Evolutionary conservation across 805 yeast species (phyloP).

Genomic region (Barnettozyma siamensis): DNA sequence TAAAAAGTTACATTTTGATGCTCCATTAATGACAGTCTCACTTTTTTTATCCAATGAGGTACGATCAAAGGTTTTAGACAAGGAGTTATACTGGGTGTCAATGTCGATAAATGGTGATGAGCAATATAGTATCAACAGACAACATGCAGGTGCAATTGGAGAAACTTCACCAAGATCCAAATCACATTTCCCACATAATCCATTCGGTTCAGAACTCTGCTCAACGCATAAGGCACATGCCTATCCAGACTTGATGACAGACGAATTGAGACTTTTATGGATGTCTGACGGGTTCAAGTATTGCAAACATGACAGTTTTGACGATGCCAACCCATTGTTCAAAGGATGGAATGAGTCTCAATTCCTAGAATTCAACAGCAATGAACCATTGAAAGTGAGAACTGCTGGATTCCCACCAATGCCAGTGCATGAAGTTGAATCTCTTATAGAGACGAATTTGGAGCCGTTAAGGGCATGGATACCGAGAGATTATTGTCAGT

Average conservation of each 20-base stretch:
- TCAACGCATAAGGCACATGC: slow-evolving; percentile 56
- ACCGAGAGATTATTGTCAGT: slow-evolving; percentile 40
- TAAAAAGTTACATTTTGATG: slow-evolving; percentile 20
- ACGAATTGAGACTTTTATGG: slow-evolving; percentile 43
- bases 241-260: slow-evolving; percentile 11
- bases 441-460: background rate
- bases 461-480: slow-evolving; percentile 37
- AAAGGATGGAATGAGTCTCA: slow-evolving; percentile 10
- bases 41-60: slow-evolving; percentile 25
- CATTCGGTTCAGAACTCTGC: slow-evolving; percentile 35
- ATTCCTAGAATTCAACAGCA: slow-evolving; percentile 26
- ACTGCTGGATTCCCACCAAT: slow-evolving; percentile 46
- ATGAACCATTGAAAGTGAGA: slow-evolving; percentile 32
- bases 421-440: slow-evolving; percentile 24
- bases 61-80: slow-evolving; percentile 28
- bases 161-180: slow-evolving; percentile 10
- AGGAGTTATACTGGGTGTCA: slow-evolving; percentile 32
- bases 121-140: slow-evolving; percentile 4
- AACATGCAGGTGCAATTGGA: slow-evolving; percentile 13
- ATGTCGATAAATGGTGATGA: slow-evolving; percentile 18
- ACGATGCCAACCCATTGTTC: slow-evolving; percentile 9
- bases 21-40: slow-evolving; percentile 20
- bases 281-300: slow-evolving; percentile 50
- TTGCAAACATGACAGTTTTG: slow-evolving; percentile 29
- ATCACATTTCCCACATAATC: slow-evolving; percentile 7